These are phyloP conservation scores for Mycena sp. DNA, from an alignment of 1,284 basidiomycete species.

Conservation along the genomic window DNA sequence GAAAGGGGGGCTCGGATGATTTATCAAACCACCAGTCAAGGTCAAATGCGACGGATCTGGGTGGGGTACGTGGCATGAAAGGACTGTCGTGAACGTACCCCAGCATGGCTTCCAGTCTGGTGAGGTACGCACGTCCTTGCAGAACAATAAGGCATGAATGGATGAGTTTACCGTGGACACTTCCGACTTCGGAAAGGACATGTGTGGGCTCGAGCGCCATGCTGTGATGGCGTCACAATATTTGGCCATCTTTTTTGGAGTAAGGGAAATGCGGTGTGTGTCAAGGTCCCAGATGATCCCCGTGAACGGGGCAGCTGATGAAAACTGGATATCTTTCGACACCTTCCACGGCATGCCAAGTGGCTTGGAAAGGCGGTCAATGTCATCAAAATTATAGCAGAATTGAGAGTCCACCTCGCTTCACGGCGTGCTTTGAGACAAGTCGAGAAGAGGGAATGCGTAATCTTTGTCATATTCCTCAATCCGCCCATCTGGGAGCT, in stretches of 20 bases:
- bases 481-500: background rate
- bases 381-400: constrained; percentile 3
- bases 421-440: background rate
- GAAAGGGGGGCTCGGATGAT: background rate
- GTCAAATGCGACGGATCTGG: background rate
- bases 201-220: background rate
- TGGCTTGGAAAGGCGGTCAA: background rate
- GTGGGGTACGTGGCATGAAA: background rate
- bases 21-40: background rate
- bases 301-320: background rate
- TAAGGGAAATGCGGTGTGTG: background rate
- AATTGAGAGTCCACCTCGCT: background rate
- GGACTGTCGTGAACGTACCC: background rate
- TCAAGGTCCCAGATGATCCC: background rate
- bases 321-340: background rate
- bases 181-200: background rate
- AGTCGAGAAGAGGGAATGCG: background rate
- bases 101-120: background rate
- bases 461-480: constrained; percentile 9
- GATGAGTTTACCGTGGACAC: background rate
- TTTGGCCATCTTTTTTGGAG: background rate
- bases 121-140: constrained; percentile 6
- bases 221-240: background rate
- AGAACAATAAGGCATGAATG: background rate
- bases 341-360: background rate